Base-by-base conservation (phyloP, 2,329 filamentous ascomycete genomes). In the Penicillium sp. region DNA sequence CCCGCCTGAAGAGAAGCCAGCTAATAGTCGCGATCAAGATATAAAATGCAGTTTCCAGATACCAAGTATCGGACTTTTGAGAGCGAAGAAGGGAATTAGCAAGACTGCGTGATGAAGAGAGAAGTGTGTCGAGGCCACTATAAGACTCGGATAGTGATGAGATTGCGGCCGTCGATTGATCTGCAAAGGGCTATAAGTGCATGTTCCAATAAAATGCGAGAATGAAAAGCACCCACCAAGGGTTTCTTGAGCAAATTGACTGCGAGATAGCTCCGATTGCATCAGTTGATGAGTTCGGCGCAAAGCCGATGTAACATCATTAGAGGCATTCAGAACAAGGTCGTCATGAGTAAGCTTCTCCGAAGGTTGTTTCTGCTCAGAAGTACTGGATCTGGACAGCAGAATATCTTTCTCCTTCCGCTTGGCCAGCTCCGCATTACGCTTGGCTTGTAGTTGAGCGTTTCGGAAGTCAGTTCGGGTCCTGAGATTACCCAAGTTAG, bases 61-160 rank as follows among this genome's bases (percentile, higher is more conserved):
- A 99, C 94, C 94, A 99, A 2, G 92, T 97, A 70, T 99, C 94
- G 61, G 88, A 94, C 80, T 99, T 99, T 70, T 95, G 91, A 59
- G 90, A 94, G 57, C 85, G 85, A 44, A 97, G 77, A 43, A 99
- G 79, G 16, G 90, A 90, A 6, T 85, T 85, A 7, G 97, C 83
- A 16, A 99, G 79, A 51, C 86, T 87, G 60, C 84, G 83, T 43
- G 89, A 92, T 53, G 84, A 88, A 3, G 83, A 80, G 36, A 99
- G 81, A 68, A 97, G 82, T 11, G 84, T 83, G 64, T 93, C 90
- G 5, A 97, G 83, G 46, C 86, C 85, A 18, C 81, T 85, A 75
- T 99, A 99, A 36, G 85, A 88, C 65, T 95, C 88, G 4, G 88
- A 85, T 1, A 99, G 82, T 59, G 90, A 85, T 49, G 83, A 83